Base-by-base conservation (phyloP, 371 early-diverging fungal species). In the Actinomortierella wolfii region DNA sequence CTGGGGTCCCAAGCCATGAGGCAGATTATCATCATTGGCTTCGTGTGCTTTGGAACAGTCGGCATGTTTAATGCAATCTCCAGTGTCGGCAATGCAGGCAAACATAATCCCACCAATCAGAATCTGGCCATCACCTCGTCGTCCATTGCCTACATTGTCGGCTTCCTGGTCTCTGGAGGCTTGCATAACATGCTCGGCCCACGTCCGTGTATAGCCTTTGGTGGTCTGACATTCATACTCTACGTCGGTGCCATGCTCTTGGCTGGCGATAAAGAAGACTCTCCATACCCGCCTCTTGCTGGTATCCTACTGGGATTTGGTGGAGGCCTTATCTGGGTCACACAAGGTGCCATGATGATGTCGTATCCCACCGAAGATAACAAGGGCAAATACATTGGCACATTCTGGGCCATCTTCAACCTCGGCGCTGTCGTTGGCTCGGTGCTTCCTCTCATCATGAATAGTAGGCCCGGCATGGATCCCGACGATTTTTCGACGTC, bases 341-440 rank as follows among this genome's bases (percentile, higher is more conserved):
- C 92, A 14, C 92, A 92, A 64, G 93, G 92, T 28, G 87, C 90
- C 68, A 89, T 93, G 67, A 89, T 92, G 87, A 83, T 91, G 77
- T 88, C 92, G 39, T 92, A 94, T 66, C 92, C 94, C 9, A 79
- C 81, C 18, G 92, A 92, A 61, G 76, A 83, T 43, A 86, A 88
- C 46, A 92, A 92, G 76, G 93, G 92, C 43, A 84, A 82, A 52
- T 93, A 81, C 62, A 89, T 93, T 42, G 83, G 89, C 18, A 80
- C 86, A 28, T 93, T 93, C 78, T 94, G 93, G 93, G 80, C 86
- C 62, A 85, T 92, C 56, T 92, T 91, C 73, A 94, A 92, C 78
- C 54, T 78, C 48, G 80, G 74, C 28, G 74, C 74, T 24, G 83
- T 89, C 56, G 61, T 93, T 11, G 93, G 94, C 34, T 86, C 89